Conservation (phyloP, 495 filamentous ascomycete species). For the Immersiella caudata region DNA sequence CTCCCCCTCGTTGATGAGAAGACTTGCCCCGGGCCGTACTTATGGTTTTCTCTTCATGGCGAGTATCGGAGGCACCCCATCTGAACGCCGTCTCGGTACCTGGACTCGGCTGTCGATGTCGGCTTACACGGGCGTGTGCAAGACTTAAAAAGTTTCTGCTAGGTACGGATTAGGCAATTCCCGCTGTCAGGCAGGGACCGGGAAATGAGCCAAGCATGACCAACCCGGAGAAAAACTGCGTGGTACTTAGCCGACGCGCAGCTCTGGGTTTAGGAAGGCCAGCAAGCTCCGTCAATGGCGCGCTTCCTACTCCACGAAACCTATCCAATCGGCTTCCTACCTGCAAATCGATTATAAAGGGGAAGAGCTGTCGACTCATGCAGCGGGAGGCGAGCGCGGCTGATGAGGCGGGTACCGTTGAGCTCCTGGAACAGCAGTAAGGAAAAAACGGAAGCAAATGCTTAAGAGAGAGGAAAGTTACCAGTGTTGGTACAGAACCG, state of each 20-base stretch:
- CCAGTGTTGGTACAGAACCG: too few relatives aligned
- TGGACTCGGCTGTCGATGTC: slow-evolving; percentile 11
- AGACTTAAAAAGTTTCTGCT: too few relatives aligned
- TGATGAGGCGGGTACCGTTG: too few relatives aligned
- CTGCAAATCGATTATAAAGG: not conserved
- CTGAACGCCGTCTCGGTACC: slow-evolving; percentile 14
- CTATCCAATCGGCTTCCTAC: not conserved
- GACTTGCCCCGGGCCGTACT: not conserved
- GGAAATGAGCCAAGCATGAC: not conserved
- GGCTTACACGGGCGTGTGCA: not conserved
- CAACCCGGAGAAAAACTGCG: not conserved
- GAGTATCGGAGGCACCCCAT: slow-evolving; percentile 12
- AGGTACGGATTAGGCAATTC: slow-evolving; percentile 6
- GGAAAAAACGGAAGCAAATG: too few relatives aligned
- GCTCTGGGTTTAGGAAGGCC: not conserved
- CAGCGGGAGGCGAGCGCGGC: not conserved
- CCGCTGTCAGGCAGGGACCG: slow-evolving; percentile 6
- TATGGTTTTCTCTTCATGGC: slow-evolving; percentile 10
- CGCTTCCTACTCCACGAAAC: not conserved
- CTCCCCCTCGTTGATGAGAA: too few relatives aligned
- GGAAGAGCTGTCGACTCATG: not conserved
- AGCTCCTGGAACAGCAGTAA: too few relatives aligned
- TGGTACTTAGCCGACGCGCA: not conserved
- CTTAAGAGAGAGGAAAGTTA: too few relatives aligned
- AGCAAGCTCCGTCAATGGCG: not conserved